Evolutionary conservation across 163 green algal species (phyloP), one percentile per base, ranked within the genome.

Genomic region (Scenedesmus sp.): DNA sequence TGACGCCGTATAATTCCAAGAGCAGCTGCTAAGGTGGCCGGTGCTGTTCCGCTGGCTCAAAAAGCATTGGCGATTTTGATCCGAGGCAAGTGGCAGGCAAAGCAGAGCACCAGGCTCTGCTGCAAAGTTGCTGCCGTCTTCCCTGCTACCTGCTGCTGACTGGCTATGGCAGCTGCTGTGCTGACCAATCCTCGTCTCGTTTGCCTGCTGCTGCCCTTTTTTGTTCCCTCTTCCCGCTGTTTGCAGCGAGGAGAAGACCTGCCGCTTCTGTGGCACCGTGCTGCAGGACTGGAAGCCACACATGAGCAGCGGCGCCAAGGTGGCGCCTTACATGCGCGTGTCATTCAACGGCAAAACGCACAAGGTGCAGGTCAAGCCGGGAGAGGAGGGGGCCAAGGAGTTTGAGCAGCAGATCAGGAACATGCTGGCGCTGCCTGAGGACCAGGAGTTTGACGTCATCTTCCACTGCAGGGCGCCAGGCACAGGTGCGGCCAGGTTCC

Each of bases 321-420:
- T 83, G 55, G 74, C 90, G 1, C 94, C 95, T 2, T 93, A 95
- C 56, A 97, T 97, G 95, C 95, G 89, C 0, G 93, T 96, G 9
- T 86, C 52, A 1, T 93, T 94, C 74, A 93, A 93, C 59, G 93
- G 92, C 60, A 74, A 85, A 23, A 91, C 92, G 1, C 88, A 96
- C 87, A 90, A 96, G 77, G 90, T 97, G 13, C 34, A 86, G n/a
- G 95, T 96, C 18, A 73, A 92, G 56, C 90, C 92, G 54, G 95
- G 95, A 26, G 67, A 73, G 0, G 92, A 95, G 12, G 94, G 94
- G 4, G 66, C 64, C 15, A 62, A 60, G 2, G 77, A 92, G 55
- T 97, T 97, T 82, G 87, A 94, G 59, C 54, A 26, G 46, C 79
- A 94, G n/a, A 95, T 97, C 1, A 84, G 94, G 7, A 52, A 64